Conservation (phyloP, 306 rosid genomes). For the Castanea crenata region DNA sequence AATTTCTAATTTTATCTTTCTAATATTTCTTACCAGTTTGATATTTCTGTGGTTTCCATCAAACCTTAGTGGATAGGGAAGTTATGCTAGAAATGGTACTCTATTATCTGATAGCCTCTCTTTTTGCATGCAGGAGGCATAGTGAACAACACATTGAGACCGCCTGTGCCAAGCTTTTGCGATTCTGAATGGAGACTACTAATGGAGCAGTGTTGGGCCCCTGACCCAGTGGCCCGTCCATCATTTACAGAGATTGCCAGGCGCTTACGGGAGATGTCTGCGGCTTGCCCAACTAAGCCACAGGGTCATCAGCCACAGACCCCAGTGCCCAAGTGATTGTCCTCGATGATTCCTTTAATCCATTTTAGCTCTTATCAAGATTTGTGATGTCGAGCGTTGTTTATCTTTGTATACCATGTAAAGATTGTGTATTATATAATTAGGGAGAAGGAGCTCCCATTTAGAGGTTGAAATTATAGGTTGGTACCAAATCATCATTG, state of each 20-base stretch:
- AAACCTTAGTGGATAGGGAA: neutral
- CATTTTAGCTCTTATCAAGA: neutral
- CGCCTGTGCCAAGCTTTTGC: constrained; percentile 58
- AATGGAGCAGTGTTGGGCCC: constrained; percentile 94
- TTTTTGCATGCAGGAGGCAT: constrained; percentile 68
- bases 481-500: neutral
- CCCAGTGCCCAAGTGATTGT: constrained; percentile 33
- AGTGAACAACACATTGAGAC: constrained; percentile 79
- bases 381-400: neutral
- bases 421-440: constrained; percentile 20
- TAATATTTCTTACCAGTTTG: neutral
- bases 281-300: constrained; percentile 57
- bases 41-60: neutral
- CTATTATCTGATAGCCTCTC: neutral
- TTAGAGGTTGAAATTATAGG: constrained; percentile 6
- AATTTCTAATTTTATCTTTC: neutral
- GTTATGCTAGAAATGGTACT: neutral
- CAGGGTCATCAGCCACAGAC: constrained; percentile 33
- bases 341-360: neutral
- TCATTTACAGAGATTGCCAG: constrained; percentile 79
- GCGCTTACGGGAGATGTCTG: constrained; percentile 72
- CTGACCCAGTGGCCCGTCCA: constrained; percentile 74
- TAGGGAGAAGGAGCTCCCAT: constrained; percentile 18
- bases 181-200: constrained; percentile 77
- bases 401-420: neutral